phyloP scores from a whole-genome alignment of 2,329 filamentous ascomycete genomes.

The Huntiella moniliformis region DNA sequence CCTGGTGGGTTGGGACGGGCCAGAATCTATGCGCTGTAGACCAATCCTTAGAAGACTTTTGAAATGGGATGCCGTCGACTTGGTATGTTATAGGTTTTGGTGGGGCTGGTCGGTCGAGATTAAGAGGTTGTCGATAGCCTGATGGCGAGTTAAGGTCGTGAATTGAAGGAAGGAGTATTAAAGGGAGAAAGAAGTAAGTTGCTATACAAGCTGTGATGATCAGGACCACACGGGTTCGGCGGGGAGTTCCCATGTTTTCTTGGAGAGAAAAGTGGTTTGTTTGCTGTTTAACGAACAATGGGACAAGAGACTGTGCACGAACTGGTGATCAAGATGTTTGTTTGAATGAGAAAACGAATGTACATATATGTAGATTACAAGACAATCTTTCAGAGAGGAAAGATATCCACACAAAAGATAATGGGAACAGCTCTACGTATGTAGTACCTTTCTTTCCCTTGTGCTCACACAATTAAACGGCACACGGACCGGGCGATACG shows the following conservation, averaged over 20 bases:
- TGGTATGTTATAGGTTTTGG: background rate
- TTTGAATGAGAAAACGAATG: no score
- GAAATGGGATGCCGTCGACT: slow-evolving; percentile 12
- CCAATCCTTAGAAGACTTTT: slow-evolving; percentile 19
- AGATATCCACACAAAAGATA: no score
- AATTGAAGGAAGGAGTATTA: background rate
- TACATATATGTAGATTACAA: no score
- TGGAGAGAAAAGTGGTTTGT: background rate
- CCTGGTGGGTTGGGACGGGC: slow-evolving; percentile 18
- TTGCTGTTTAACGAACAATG: background rate
- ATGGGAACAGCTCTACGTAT: no score
- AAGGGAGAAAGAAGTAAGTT: slow-evolving; percentile 6
- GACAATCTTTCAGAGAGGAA: no score
- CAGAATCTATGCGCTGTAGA: slow-evolving; percentile 15
- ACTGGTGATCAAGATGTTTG: no score
- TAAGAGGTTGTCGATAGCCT: no score
- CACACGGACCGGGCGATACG: no score
- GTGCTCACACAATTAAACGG: no score
- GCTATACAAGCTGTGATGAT: slow-evolving; percentile 3
- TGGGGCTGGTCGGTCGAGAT: background rate
- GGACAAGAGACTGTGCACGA: no score
- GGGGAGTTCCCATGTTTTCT: background rate
- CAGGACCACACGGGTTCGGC: slow-evolving; percentile 5
- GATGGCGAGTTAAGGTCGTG: no score
- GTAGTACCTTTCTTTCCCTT: no score